These are phyloP conservation scores for Schizosaccharomyces versatilis DNA, from an alignment of 1,139 yeast genomes.

Conservation along the genomic window DNA sequence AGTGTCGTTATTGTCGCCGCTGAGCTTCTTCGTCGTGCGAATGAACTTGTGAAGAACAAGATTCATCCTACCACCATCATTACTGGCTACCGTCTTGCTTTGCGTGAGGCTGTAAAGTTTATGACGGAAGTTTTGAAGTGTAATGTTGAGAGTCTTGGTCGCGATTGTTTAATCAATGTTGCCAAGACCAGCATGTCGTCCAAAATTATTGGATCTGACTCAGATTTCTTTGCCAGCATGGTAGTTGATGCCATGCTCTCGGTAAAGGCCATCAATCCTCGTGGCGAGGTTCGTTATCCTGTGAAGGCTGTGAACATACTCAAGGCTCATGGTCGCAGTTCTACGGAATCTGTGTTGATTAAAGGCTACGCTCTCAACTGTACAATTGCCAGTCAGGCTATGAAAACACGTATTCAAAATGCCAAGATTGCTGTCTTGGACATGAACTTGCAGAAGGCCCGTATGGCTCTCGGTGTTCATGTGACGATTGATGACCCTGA, in stretches of 20 bases:
- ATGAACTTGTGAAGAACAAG: slow-evolving; percentile 77
- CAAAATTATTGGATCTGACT: slow-evolving; percentile 84
- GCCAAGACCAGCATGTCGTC: slow-evolving; percentile 96
- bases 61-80: slow-evolving; percentile 95
- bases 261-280: slow-evolving; percentile 70
- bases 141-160: slow-evolving; percentile 63
- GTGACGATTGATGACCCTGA: slow-evolving; percentile 94
- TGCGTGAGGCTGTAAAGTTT: slow-evolving; percentile 76
- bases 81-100: slow-evolving; percentile 84
- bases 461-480: slow-evolving; percentile 97
- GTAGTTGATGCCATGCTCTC: slow-evolving; percentile 93
- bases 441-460: slow-evolving; percentile 81
- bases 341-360: slow-evolving; percentile 64
- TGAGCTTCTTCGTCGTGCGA: slow-evolving; percentile 77
- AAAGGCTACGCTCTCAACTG: slow-evolving; percentile 93
- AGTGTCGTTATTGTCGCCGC: slow-evolving; percentile 20
- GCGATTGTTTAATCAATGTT: slow-evolving; percentile 52
- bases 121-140: slow-evolving; percentile 67
- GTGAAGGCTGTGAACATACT: slow-evolving; percentile 90
- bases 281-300: slow-evolving; percentile 83
- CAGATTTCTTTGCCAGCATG: slow-evolving; percentile 70
- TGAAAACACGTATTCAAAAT: slow-evolving; percentile 49
- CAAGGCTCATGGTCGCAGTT: slow-evolving; percentile 90
- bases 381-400: slow-evolving; percentile 93
- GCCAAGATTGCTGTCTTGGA: slow-evolving; percentile 89